A percentile compares a stretch with the other conserved stretches of the same genome.
These are phyloP conservation scores for Aspergillus pseudoglaucus DNA, from an alignment of 2,329 filamentous ascomycete genomes.

Conservation along the genomic window DNA sequence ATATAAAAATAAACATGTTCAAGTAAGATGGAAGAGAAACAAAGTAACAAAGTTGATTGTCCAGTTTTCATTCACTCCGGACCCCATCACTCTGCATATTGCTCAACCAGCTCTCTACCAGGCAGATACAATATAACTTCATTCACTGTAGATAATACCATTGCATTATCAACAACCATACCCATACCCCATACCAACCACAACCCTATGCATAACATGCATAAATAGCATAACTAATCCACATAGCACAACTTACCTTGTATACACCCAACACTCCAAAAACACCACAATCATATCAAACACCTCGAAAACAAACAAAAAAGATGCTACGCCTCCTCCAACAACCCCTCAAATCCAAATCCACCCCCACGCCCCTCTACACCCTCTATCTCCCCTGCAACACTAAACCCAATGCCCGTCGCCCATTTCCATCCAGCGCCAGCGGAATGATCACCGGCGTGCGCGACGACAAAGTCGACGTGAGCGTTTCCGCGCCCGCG, in stretches of 20 bases:
- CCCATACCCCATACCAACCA: too few species aligned
- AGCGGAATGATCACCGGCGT: constrained; percentile 56
- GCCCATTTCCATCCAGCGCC: constrained; percentile 22
- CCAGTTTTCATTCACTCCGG: too few species aligned
- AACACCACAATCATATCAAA: too few species aligned
- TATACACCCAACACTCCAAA: not conserved
- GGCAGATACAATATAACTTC: too few species aligned
- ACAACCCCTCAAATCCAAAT: not conserved
- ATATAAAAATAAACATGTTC: too few species aligned
- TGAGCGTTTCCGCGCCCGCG: constrained; percentile 61
- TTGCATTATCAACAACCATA: too few species aligned
- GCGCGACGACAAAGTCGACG: constrained; percentile 51
- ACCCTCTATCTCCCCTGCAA: constrained; percentile 58
- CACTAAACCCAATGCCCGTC: constrained; percentile 56
- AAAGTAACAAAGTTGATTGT: too few species aligned
- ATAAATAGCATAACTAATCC: not conserved
- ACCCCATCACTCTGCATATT: too few species aligned
- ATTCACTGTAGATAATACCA: too few species aligned
- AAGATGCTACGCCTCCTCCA: not conserved
- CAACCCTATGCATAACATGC: not conserved
- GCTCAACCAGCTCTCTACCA: too few species aligned
- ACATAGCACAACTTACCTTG: not conserved
- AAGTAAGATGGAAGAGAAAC: too few species aligned
- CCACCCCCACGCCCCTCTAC: constrained; percentile 9
- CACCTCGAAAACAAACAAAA: not conserved